Percentiles rank a stretch among this genome's conserved stretches.
Evolutionary conservation across 2,329 filamentous ascomycete species (phyloP).

Genomic region (Fusarium acutatum): DNA sequence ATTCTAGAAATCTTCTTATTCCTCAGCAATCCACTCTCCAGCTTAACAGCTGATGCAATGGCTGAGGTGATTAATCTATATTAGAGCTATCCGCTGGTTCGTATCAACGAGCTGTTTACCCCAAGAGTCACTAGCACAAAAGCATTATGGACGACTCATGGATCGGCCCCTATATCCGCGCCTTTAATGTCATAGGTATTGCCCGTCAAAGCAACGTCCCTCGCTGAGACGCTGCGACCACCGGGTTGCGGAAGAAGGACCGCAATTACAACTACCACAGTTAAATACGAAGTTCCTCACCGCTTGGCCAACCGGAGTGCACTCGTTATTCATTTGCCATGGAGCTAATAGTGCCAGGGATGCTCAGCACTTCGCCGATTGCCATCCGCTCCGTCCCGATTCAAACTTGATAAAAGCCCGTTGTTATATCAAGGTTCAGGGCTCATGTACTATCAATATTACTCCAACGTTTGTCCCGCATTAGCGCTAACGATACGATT

Average conservation of each 20-base stretch:
- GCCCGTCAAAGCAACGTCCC: conserved; percentile 10
- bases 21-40: conserved; percentile 25
- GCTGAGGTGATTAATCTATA: neutral
- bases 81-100: conserved; percentile 4
- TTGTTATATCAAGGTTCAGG: conserved; percentile 24
- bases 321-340: neutral
- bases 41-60: conserved; percentile 17
- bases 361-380: conserved; percentile 5
- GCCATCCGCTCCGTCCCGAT: conserved; percentile 14
- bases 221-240: conserved; percentile 35
- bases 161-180: conserved; percentile 2
- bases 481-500: conserved; percentile 6
- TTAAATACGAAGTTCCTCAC: conserved; percentile 26
- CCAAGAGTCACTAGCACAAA: neutral
- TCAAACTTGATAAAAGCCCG: conserved; percentile 17
- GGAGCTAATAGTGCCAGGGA: neutral
- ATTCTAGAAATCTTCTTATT: conserved; percentile 43
- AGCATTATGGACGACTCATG: neutral
- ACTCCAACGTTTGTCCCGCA: conserved; percentile 21
- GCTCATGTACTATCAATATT: conserved; percentile 1
- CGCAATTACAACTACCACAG: conserved; percentile 26
- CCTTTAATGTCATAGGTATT: conserved; percentile 1
- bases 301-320: conserved; percentile 22
- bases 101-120: neutral
- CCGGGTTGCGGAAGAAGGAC: conserved; percentile 17